A percentile compares a stretch with the other conserved stretches of the same genome.
Conservation (phyloP, 2,329 filamentous ascomycete species). For the Trichoderma semiorbis region DNA sequence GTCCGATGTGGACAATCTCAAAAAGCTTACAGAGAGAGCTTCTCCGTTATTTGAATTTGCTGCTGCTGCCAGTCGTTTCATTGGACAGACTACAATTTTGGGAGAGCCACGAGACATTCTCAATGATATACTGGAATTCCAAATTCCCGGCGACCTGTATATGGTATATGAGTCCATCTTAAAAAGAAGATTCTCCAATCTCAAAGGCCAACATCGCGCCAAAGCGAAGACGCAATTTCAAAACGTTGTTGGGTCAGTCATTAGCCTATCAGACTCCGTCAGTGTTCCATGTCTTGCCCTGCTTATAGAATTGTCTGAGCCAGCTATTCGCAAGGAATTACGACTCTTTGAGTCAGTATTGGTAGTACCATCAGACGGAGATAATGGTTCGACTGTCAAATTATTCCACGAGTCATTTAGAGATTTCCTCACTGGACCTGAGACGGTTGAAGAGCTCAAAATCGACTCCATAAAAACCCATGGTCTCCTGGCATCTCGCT, state of each 20-base stretch:
- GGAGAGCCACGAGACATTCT: conserved; percentile 22
- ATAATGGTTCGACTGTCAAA: conserved; percentile 23
- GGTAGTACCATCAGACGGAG: conserved; percentile 24
- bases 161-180: conserved; percentile 23
- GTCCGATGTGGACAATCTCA: background rate
- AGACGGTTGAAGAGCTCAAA: conserved; percentile 19
- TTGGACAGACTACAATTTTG: conserved; percentile 14
- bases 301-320: conserved; percentile 25
- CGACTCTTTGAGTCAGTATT: conserved; percentile 35
- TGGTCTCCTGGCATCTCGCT: background rate
- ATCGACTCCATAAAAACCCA: conserved; percentile 14
- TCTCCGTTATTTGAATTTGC: conserved; percentile 24
- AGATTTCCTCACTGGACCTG: conserved; percentile 28
- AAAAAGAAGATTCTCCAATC: conserved; percentile 7
- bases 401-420: conserved; percentile 38
- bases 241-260: conserved; percentile 30
- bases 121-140: conserved; percentile 22
- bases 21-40: conserved; percentile 9
- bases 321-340: conserved; percentile 23
- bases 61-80: conserved; percentile 23
- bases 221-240: conserved; percentile 26
- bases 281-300: conserved; percentile 21
- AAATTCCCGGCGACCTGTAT: conserved; percentile 6
- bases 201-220: background rate
- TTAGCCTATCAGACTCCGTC: no score